Base-by-base conservation (phyloP, 371 early-diverging fungal genomes). In the Mortierella sp. region DNA sequence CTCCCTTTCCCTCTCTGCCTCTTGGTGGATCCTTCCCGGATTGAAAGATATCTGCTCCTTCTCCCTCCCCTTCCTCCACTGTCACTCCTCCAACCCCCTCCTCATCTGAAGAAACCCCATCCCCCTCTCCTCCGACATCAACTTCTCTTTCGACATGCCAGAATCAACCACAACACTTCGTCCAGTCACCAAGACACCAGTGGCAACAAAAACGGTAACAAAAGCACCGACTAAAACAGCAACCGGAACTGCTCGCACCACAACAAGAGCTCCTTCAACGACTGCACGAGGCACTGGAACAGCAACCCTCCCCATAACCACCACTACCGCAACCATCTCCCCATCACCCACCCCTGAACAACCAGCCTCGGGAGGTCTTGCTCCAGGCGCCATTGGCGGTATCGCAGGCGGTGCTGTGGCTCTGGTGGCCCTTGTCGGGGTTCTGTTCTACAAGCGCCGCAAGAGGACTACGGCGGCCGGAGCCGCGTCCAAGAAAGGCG, bases 361-460 rank as follows among this genome's bases (percentile, higher is more conserved):
- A 0, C 56, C 88, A 41, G 41, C 41, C 4, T 32, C 74, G 8
- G 49, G 73, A 21, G 91, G 90, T 16, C 70, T 90, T 35, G 89
- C 91, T 0, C 78, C 86, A 55, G 91, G 90, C 12, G 91, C 91
- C 16, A 88, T 91, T 74, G 92, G 89, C 35, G 92, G 92, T 55
- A 89, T 91, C 76, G 86, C 87, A 3, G 90, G 89, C 24, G 86
- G 82, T 10, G 71, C 81, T 6, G 83, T 87, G 18, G 87, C 85
- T 14, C 72, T 89, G 21, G 75, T 78, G 1, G 91, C 90, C 60
- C 79, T 81, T 24, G 79, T 87, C 43, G 90, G 88, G 16, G 82
- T 88, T 60, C 75, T 92, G 48, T 74, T 90, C 24, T 82, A 89
- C 77, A 83, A 87, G 70, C 83, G 87, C 27, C 88, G 88, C 21